phyloP scores from a whole-genome alignment of 208 protist species.

The Wallacemonas rigidus region DNA sequence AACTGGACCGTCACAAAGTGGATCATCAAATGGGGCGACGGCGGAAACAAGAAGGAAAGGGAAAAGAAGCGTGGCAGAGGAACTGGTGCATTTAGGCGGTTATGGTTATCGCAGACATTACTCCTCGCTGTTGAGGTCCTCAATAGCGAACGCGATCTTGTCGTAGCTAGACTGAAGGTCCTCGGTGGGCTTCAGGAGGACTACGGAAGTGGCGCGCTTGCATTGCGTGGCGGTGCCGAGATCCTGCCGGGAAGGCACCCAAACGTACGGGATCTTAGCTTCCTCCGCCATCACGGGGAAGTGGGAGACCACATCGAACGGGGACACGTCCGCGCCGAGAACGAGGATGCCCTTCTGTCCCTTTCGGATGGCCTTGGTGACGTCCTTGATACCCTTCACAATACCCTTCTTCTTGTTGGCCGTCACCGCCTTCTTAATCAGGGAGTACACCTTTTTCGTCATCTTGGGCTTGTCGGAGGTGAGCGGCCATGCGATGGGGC shows the following conservation, averaged over 20 bases:
- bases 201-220: constrained; percentile 93
- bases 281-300: constrained; percentile 93
- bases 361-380: constrained; percentile 93
- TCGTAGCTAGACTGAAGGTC: constrained; percentile 87
- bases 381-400: constrained; percentile 94
- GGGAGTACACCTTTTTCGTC: constrained; percentile 94
- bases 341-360: constrained; percentile 91
- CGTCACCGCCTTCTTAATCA: constrained; percentile 91
- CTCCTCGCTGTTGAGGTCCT: constrained; percentile 82
- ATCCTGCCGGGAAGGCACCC: constrained; percentile 92
- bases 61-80: constrained; percentile 11
- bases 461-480: constrained; percentile 93
- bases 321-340: constrained; percentile 91
- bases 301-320: constrained; percentile 94
- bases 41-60: constrained; percentile 11
- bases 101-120: constrained; percentile 19
- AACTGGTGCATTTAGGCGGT: not conserved
- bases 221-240: constrained; percentile 92
- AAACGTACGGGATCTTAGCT: constrained; percentile 93
- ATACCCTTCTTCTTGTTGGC: constrained; percentile 92
- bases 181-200: constrained; percentile 87
- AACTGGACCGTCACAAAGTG: not conserved
- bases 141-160: constrained; percentile 87
- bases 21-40: not conserved
- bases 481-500: constrained; percentile 90